Conservation (phyloP, 2,329 filamentous ascomycete species). For the Chaetomium sp. region DNA sequence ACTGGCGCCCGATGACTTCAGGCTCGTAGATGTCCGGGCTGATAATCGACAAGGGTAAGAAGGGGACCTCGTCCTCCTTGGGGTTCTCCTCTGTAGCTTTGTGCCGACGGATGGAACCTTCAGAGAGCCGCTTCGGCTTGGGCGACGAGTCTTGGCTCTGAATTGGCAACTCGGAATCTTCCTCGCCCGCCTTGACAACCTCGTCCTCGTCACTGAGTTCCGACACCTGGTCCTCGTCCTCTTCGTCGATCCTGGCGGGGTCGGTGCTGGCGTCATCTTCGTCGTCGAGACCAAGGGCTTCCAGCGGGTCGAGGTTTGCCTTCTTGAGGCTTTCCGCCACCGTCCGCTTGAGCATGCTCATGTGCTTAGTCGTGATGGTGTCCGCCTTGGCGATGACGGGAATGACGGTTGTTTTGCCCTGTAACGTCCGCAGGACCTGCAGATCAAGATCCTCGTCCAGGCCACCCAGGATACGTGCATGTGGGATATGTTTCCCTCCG, state of each 20-base stretch:
- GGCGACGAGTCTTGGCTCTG: conserved; percentile 37
- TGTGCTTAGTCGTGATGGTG: conserved; percentile 92
- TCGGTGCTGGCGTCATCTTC: conserved; percentile 60
- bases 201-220: conserved; percentile 33
- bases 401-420: conserved; percentile 93
- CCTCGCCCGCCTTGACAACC: conserved; percentile 32
- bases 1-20: conserved; percentile 77
- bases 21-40: conserved; percentile 91
- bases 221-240: conserved; percentile 48
- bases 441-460: conserved; percentile 89
- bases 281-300: conserved; percentile 80
- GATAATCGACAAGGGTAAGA: conserved; percentile 87
- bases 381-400: conserved; percentile 96
- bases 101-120: conserved; percentile 48
- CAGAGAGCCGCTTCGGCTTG: conserved; percentile 51
- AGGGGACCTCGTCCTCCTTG: conserved; percentile 61
- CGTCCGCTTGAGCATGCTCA: conserved; percentile 85
- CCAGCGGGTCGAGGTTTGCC: conserved; percentile 83
- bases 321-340: conserved; percentile 88
- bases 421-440: conserved; percentile 82
- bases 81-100: conserved; percentile 49
- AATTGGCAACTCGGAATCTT: conserved; percentile 44
- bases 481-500: conserved; percentile 48
- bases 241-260: conserved; percentile 58
- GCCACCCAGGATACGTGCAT: conserved; percentile 59